Conservation (phyloP, 177 flowering plant species). For the Vitis hybrid region DNA sequence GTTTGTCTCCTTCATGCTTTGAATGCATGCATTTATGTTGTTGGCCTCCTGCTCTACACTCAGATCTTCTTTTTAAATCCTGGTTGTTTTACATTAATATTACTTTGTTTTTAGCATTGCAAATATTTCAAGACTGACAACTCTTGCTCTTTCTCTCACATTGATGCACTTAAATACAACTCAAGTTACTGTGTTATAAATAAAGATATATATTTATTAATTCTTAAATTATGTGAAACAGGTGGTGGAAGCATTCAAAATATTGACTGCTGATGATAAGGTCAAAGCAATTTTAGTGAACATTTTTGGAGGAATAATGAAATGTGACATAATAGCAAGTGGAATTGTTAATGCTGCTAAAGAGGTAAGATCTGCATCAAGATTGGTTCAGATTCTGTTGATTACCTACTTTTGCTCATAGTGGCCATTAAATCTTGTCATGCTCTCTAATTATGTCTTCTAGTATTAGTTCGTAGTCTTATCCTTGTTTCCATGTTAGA, state of each 20-base stretch:
- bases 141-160: too few species aligned
- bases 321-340: slow-evolving; percentile 95
- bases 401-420: too few species aligned
- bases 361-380: slow-evolving; percentile 42
- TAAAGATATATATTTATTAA: background rate
- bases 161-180: too few species aligned
- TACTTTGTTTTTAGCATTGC: too few species aligned
- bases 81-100: too few species aligned
- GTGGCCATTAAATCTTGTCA: background rate
- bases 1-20: too few species aligned
- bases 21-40: too few species aligned
- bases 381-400: background rate
- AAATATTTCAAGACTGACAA: too few species aligned
- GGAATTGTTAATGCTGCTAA: slow-evolving; percentile 99
- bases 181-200: too few species aligned
- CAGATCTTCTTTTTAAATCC: too few species aligned
- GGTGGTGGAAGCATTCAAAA: slow-evolving; percentile 99
- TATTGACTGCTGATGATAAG: slow-evolving; percentile 94
- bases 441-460: background rate
- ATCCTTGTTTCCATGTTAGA: background rate
- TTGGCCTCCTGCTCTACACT: too few species aligned
- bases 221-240: slow-evolving; percentile 22
- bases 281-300: slow-evolving; percentile 98
- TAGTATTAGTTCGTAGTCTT: background rate
- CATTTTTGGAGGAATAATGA: slow-evolving; percentile 99